A percentile compares a stretch with the other conserved stretches of the same genome.
Evolutionary conservation across 202 grass and related monocot genomes (phyloP).

Genomic region (Zizania palustris): DNA sequence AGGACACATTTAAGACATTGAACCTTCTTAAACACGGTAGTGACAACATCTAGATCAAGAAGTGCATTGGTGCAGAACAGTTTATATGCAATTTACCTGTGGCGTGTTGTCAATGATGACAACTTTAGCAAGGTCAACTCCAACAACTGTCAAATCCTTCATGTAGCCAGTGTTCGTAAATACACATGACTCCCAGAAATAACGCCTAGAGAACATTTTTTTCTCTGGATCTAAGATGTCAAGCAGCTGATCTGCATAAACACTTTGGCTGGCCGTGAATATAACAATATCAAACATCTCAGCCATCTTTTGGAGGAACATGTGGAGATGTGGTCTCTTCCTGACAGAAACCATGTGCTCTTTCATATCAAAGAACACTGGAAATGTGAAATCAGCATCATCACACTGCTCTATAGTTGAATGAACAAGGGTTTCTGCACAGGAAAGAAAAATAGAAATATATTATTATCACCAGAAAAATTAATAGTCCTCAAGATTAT

Average conservation of each 20-base stretch:
- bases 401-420: conserved; percentile 76
- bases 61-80: background rate
- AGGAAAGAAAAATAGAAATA: background rate
- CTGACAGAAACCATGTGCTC: conserved; percentile 72
- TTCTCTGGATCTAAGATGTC: conserved; percentile 66
- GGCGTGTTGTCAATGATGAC: conserved; percentile 86
- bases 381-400: conserved; percentile 71
- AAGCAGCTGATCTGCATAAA: conserved; percentile 72
- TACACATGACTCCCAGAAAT: conserved; percentile 70
- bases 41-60: background rate
- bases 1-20: background rate
- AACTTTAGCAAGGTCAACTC: conserved; percentile 62
- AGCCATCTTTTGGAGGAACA: conserved; percentile 69
- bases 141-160: conserved; percentile 72
- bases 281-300: conserved; percentile 73
- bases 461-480: conserved; percentile 30
- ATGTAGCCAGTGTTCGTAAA: conserved; percentile 59
- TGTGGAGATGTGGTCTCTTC: conserved; percentile 64
- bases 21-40: background rate
- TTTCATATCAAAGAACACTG: conserved; percentile 63
- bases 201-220: conserved; percentile 60
- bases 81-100: conserved; percentile 55
- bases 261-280: conserved; percentile 81
- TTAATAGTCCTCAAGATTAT: conserved; percentile 12
- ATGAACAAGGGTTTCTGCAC: conserved; percentile 85